A percentile compares a stretch with the other conserved stretches of the same genome.
These are phyloP conservation scores for Pseudocercospora crystallina DNA, from an alignment of 2,329 filamentous ascomycete genomes.

Conservation along the genomic window DNA sequence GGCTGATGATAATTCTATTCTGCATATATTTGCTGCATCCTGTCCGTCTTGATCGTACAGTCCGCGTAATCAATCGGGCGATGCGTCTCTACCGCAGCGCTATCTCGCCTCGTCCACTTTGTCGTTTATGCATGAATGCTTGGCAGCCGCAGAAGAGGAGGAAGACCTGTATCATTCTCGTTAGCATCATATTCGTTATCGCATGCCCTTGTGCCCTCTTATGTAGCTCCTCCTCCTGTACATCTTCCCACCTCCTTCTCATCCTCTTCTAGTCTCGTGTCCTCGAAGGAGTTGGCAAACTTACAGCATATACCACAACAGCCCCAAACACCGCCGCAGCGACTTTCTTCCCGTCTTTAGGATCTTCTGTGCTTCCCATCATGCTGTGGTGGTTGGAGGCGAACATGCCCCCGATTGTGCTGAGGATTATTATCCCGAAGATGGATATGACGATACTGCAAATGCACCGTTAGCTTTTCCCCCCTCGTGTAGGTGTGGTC, in stretches of 20 bases:
- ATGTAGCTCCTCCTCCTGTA: background rate
- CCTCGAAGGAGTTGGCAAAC: slow-evolving; percentile 39
- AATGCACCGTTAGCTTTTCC: slow-evolving; percentile 7
- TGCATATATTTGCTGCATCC: too few relatives aligned
- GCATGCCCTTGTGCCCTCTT: background rate
- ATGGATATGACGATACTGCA: slow-evolving; percentile 68
- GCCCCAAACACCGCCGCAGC: slow-evolving; percentile 84
- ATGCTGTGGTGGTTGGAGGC: slow-evolving; percentile 75
- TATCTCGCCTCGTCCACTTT: slow-evolving; percentile 81
- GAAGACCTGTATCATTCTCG: slow-evolving; percentile 63
- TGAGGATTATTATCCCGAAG: slow-evolving; percentile 66
- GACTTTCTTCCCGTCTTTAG: slow-evolving; percentile 69
- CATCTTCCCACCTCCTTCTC: background rate
- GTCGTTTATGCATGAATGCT: slow-evolving; percentile 79
- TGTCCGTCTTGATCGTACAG: too few relatives aligned
- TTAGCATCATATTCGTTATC: background rate
- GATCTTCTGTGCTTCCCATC: slow-evolving; percentile 67
- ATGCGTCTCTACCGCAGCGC: slow-evolving; percentile 55
- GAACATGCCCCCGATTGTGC: slow-evolving; percentile 70
- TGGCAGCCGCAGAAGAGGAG: slow-evolving; percentile 89
- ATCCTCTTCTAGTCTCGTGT: background rate
- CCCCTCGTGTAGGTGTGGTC: background rate
- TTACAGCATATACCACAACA: slow-evolving; percentile 83
- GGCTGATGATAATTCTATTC: too few relatives aligned
- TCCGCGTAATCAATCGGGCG: too few relatives aligned